These are phyloP conservation scores for Phytopythium mirpurense DNA, from an alignment of 352 stramenopile species.

Conservation along the genomic window DNA sequence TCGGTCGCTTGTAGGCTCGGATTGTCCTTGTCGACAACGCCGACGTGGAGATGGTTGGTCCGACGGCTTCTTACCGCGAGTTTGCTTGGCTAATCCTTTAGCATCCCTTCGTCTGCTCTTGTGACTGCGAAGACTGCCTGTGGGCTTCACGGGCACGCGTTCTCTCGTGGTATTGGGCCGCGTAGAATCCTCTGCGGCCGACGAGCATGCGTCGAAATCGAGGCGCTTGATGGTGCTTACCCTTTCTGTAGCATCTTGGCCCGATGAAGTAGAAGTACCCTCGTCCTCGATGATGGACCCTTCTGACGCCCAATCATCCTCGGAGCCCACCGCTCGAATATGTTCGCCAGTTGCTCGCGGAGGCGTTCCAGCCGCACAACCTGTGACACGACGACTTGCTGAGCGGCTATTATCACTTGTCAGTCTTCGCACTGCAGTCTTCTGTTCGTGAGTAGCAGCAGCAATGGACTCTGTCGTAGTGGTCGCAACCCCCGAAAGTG, in stretches of 20 bases:
- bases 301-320: no score
- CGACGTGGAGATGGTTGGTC: no score
- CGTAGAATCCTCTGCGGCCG: neutral
- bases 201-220: slow-evolving; percentile 9
- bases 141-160: neutral
- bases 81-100: no score
- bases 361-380: no score
- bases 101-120: neutral
- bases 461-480: no score
- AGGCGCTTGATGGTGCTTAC: neutral
- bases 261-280: neutral
- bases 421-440: neutral
- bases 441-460: neutral
- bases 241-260: neutral
- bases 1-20: neutral
- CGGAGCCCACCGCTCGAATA: no score
- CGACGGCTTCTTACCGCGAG: no score
- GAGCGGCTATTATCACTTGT: no score
- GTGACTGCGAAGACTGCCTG: neutral
- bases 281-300: no score
- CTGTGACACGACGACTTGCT: no score
- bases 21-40: neutral
- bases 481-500: slow-evolving; percentile 11
- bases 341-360: no score
- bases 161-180: neutral